Evolutionary conservation across 495 filamentous ascomycete species (phyloP), one percentile per base, ranked within the genome.

Genomic region (Aspergillus saccharolyticus): DNA sequence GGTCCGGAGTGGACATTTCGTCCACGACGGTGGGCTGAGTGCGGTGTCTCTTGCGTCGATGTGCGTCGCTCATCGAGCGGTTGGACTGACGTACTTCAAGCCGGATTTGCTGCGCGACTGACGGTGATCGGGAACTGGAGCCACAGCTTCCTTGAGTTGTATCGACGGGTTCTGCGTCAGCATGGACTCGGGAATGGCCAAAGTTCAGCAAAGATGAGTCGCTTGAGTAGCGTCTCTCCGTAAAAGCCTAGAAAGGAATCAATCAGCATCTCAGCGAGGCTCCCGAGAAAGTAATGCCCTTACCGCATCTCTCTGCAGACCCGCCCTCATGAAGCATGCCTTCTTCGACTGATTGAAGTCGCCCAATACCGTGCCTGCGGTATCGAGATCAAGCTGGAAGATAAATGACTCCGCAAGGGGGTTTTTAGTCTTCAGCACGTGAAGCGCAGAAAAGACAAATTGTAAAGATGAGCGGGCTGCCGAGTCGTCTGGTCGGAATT

Each of bases 371-470:
- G 70, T 77, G 7, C 87, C 85, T 66, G 92, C 88, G 1, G 97
- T 80, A 64, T 99, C 94, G 9, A 96, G 86, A 66, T 97, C 90
- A 4, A 99, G 77, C 71, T 97, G 94, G 21, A 93, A 87, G 33
- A 97, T 76, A 78, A 99, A 99, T 0, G 92, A 96, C 65, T 96
- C 92, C 0, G 93, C 93, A 46, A 99, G 78, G 2, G 93, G 92
- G 61, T 96, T 97, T 64, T 89, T 89, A 50, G 78, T 82, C 71
- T 94, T 95, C 60, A 99, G 68, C 16, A 89, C 89, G 46, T 90
- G 88, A 81, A 99, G 92, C 12, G 92, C 92, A 25, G 84, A 82
- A 5, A 97, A 80, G 22, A 97, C 80, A 67, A 99, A 97, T 60
- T 92, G 84, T 22, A 99, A 75, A 1, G 92, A 96, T 30, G 90